Evolutionary conservation across 371 early-diverging fungal genomes (phyloP).

Genomic region (Mucor lusitanicus): DNA sequence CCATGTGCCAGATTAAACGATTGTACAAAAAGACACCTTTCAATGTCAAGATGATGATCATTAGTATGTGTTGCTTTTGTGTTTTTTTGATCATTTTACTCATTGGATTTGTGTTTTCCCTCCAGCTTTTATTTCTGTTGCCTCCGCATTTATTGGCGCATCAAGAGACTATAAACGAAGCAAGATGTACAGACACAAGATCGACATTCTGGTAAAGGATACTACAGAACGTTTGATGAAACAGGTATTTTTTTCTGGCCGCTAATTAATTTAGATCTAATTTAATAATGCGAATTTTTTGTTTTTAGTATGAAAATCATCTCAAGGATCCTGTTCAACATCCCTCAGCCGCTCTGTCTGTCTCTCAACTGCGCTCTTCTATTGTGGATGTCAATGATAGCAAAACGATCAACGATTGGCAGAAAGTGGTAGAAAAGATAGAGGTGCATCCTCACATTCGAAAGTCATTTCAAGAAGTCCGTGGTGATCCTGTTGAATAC

Average conservation of each 20-base stretch:
- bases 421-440: slow-evolving; percentile 7
- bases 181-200: slow-evolving; percentile 7
- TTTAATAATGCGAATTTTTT: not conserved
- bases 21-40: slow-evolving; percentile 3
- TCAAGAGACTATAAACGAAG: slow-evolving; percentile 10
- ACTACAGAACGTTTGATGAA: slow-evolving; percentile 2
- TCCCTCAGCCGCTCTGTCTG: slow-evolving; percentile 9
- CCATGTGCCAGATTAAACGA: not conserved
- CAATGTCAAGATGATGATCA: slow-evolving; percentile 4
- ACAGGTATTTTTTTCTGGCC: slow-evolving; percentile 1
- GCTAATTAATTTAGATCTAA: not conserved
- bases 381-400: slow-evolving; percentile 13
- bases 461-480: slow-evolving; percentile 13
- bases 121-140: not conserved
- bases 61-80: not conserved
- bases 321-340: not conserved
- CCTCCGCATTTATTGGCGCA: slow-evolving; percentile 2
- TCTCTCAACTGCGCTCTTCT: slow-evolving; percentile 4
- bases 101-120: not conserved
- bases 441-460: slow-evolving; percentile 14
- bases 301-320: slow-evolving; percentile 17
- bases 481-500: slow-evolving; percentile 24
- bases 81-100: not conserved
- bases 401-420: slow-evolving; percentile 19
- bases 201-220: slow-evolving; percentile 3